These are phyloP conservation scores for Bisporella sp. DNA, from an alignment of 2,329 filamentous ascomycete species.

Conservation along the genomic window DNA sequence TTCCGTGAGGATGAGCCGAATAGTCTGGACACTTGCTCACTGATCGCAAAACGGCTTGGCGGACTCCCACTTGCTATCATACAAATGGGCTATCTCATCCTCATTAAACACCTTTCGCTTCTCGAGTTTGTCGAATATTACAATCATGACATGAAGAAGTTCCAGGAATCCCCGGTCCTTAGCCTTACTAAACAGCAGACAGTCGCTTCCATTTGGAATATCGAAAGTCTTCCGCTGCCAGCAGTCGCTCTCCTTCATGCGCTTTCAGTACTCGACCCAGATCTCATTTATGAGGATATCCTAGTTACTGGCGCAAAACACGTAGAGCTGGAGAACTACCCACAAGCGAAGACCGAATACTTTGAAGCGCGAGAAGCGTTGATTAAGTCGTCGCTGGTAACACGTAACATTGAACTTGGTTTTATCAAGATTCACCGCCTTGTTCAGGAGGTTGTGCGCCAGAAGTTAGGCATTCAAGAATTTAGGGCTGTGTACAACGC, in stretches of 20 bases:
- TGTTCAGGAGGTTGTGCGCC: background rate
- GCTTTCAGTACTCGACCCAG: too few relatives aligned
- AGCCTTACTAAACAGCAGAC: background rate
- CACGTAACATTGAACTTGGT: background rate
- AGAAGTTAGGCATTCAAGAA: background rate
- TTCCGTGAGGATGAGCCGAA: background rate
- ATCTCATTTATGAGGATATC: too few relatives aligned
- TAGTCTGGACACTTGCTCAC: background rate
- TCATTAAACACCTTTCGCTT: background rate
- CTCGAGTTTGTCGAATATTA: too few relatives aligned
- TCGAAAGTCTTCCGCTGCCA: background rate
- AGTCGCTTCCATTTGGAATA: background rate
- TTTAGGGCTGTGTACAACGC: background rate
- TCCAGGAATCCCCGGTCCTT: too few relatives aligned
- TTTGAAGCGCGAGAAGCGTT: background rate
- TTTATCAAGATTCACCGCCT: background rate
- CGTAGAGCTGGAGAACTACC: background rate
- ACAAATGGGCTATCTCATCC: conserved; percentile 1
- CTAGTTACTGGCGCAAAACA: too few relatives aligned
- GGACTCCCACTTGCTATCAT: conserved; percentile 1
- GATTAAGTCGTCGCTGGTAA: background rate
- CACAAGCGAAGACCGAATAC: background rate
- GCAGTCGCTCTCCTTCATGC: too few relatives aligned
- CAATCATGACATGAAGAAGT: too few relatives aligned
- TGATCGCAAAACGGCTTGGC: background rate